Conservation (phyloP, 2,329 filamentous ascomycete genomes). For the Sporothrix brasiliensis region DNA sequence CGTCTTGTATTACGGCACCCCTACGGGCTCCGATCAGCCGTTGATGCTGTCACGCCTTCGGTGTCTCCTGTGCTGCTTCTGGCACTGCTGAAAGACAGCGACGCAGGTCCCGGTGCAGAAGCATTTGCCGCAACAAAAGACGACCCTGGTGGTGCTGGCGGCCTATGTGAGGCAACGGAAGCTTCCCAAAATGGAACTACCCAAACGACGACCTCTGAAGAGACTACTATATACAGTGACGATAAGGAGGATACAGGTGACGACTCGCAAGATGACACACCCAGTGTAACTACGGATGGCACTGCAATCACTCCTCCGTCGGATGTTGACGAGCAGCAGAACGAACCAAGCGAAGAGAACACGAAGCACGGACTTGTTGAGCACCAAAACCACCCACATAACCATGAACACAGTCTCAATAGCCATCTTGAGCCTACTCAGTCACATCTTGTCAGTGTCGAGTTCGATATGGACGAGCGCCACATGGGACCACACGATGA, state of each 20-base stretch:
- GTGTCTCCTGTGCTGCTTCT: constrained; percentile 5
- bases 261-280: not conserved
- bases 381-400: not conserved
- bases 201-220: not conserved
- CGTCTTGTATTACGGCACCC: constrained; percentile 49
- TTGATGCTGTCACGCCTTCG: constrained; percentile 21
- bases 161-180: not conserved
- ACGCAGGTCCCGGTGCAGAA: not conserved
- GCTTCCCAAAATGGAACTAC: not conserved
- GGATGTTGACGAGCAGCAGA: not conserved
- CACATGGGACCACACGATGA: constrained; percentile 39
- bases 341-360: not conserved
- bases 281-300: not conserved
- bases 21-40: constrained; percentile 24
- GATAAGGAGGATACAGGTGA: not conserved
- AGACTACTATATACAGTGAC: not conserved
- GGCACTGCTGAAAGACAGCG: constrained; percentile 17
- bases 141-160: not conserved
- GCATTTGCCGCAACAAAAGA: not conserved
- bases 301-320: not conserved
- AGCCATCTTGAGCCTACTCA: constrained; percentile 37
- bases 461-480: constrained; percentile 51
- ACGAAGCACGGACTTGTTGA: not conserved
- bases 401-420: not conserved
- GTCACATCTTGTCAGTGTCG: constrained; percentile 49